Evolutionary conservation across 495 filamentous ascomycete genomes (phyloP).

Genomic region (Neurospora sp.): DNA sequence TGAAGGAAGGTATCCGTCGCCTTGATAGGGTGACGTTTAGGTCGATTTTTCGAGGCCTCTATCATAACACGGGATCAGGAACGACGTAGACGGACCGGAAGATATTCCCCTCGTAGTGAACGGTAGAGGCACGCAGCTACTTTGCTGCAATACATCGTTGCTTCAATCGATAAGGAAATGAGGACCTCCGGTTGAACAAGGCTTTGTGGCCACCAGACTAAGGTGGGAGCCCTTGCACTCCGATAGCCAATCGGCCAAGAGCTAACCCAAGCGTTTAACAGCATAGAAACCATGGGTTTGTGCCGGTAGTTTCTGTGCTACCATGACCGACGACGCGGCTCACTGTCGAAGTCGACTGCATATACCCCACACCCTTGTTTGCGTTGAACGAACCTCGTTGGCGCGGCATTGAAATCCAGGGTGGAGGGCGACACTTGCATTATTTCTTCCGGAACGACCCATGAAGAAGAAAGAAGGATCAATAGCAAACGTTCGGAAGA

Average conservation of each 20-base stretch:
- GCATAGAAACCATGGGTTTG: background rate
- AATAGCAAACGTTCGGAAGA: too few species aligned
- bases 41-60: background rate
- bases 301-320: background rate
- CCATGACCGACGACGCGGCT: background rate
- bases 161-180: background rate
- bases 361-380: background rate
- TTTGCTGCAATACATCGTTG: background rate
- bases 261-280: background rate
- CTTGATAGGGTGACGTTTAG: background rate
- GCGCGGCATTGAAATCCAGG: background rate
- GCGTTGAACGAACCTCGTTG: background rate
- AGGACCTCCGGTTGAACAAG: background rate
- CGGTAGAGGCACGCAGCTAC: background rate
- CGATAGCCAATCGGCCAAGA: background rate
- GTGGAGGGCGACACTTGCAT: background rate
- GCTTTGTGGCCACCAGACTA: background rate
- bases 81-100: background rate
- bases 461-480: background rate
- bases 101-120: background rate
- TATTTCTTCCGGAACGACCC: background rate
- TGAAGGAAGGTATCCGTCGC: background rate
- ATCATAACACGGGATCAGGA: background rate
- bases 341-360: background rate
- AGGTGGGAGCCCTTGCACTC: background rate